Evolutionary conservation across 768 basidiomycete species (phyloP).

Genomic region (Mycena galericulata): DNA sequence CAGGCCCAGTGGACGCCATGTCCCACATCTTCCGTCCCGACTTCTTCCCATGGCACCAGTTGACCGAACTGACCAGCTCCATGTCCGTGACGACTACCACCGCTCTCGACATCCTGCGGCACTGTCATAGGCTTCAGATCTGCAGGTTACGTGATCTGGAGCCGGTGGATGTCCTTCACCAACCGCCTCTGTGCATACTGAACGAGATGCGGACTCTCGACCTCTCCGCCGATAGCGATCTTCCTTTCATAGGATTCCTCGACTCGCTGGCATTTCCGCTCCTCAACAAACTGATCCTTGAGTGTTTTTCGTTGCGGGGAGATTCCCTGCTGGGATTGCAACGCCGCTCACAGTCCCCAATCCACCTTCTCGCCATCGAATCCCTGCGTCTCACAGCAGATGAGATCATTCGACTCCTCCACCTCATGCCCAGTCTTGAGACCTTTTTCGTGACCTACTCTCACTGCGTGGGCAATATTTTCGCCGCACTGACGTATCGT

Average conservation of each 20-base stretch:
- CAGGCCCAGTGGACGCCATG: neutral
- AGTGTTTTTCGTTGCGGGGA: neutral
- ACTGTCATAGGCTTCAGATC: neutral
- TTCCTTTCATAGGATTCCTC: neutral
- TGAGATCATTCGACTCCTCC: neutral
- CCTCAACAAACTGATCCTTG: neutral
- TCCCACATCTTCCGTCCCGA: conserved; percentile 5
- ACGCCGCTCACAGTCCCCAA: neutral
- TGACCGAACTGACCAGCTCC: neutral
- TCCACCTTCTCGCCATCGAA: neutral
- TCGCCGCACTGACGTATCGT: neutral
- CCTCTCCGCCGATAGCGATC: neutral
- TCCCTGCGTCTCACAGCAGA: neutral
- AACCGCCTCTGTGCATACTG: neutral
- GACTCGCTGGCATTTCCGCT: conserved; percentile 7
- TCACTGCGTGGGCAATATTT: neutral
- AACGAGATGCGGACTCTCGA: neutral
- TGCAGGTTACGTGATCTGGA: neutral
- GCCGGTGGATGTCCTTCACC: neutral
- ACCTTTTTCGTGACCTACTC: neutral
- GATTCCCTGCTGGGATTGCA: conserved; percentile 2
- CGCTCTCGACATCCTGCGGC: neutral
- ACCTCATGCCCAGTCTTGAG: neutral
- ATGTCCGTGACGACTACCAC: neutral
- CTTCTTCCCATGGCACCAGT: conserved; percentile 6